phyloP scores from a whole-genome alignment of 805 yeast genomes.

The Wickerhamiella slavikovae region DNA sequence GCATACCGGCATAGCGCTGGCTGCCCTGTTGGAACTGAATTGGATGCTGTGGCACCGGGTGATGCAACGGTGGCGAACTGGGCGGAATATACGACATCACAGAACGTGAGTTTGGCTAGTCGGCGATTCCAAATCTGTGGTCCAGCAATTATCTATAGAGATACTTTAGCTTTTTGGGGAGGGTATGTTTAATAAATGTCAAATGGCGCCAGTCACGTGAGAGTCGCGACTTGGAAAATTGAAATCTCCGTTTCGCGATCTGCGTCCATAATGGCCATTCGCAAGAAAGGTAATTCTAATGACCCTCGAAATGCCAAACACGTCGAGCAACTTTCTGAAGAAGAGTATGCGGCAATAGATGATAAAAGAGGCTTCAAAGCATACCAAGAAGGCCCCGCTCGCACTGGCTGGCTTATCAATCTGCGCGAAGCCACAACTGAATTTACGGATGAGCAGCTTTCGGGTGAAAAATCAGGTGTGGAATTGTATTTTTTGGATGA shows the following conservation, averaged over 20 bases:
- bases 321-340: no score
- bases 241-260: no score
- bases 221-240: no score
- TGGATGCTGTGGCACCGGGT: constrained; percentile 26
- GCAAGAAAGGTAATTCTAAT: no score
- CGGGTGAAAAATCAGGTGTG: constrained; percentile 68
- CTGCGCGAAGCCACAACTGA: constrained; percentile 62
- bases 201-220: no score
- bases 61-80: constrained; percentile 22
- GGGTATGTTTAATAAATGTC: no score
- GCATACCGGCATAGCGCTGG: no score
- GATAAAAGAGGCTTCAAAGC: constrained; percentile 75
- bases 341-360: constrained; percentile 60
- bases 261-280: no score
- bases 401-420: constrained; percentile 79
- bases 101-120: neutral
- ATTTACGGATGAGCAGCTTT: constrained; percentile 14
- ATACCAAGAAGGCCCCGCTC: constrained; percentile 45
- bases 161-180: no score
- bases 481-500: constrained; percentile 89
- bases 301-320: no score
- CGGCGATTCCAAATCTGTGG: neutral
- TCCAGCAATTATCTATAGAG: neutral
- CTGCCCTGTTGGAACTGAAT: constrained; percentile 22
- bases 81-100: neutral